Conservation (phyloP, 106 monocot species). For the Dioscorea dumetorum region DNA sequence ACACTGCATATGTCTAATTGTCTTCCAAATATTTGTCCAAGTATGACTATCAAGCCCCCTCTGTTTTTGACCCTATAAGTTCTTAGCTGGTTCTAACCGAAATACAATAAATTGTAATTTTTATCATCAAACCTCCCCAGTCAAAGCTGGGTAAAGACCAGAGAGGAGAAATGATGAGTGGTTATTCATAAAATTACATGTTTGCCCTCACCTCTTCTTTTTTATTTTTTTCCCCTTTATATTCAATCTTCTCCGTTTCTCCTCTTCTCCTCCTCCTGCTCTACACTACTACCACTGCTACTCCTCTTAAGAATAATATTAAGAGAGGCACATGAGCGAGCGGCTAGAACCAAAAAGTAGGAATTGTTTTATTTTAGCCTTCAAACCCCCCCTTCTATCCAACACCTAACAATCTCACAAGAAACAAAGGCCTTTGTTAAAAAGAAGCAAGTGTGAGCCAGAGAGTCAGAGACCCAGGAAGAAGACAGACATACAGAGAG, state of each 20-base stretch:
- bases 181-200: slow-evolving; percentile 2
- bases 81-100: too few relatives aligned
- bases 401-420: slow-evolving; percentile 6
- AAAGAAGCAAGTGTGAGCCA: too few relatives aligned
- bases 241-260: background rate
- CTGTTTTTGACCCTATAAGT: too few relatives aligned
- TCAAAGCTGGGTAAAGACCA: slow-evolving; percentile 2
- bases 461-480: too few relatives aligned
- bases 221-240: background rate
- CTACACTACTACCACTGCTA: background rate
- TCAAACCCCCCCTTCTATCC: background rate
- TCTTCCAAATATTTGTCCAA: too few relatives aligned
- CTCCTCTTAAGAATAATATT: too few relatives aligned
- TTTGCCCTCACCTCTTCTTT: background rate
- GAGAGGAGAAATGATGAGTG: slow-evolving; percentile 1
- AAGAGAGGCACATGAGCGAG: slow-evolving; percentile 4
- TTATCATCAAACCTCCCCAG: background rate
- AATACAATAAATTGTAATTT: too few relatives aligned
- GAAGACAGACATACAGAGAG: too few relatives aligned
- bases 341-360: slow-evolving; percentile 8
- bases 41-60: too few relatives aligned
- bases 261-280: background rate
- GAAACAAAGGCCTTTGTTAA: background rate
- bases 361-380: slow-evolving; percentile 7
- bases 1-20: slow-evolving; percentile 2